Conservation (phyloP, 2,329 filamentous ascomycete species). For the Aureobasidium namibiae region DNA sequence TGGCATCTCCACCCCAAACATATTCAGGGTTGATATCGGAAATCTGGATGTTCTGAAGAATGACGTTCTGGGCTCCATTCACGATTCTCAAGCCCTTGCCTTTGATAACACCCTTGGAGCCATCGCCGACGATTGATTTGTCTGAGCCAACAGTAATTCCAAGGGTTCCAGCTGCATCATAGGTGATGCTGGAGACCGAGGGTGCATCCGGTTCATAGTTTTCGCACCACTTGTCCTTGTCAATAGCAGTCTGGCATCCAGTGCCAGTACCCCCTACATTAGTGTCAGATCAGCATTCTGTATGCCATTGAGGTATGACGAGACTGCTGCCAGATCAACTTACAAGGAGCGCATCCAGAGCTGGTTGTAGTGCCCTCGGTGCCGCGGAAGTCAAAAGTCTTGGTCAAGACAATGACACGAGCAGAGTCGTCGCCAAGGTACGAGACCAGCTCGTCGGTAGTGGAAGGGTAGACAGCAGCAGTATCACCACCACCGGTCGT, state of each 20-base stretch:
- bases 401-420: conserved; percentile 51
- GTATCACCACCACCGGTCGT: conserved; percentile 53
- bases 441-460: conserved; percentile 47
- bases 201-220: conserved; percentile 44
- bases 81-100: conserved; percentile 34
- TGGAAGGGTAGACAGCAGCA: conserved; percentile 44
- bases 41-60: conserved; percentile 38
- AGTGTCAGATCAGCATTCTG: background rate
- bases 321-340: background rate
- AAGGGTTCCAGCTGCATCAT: conserved; percentile 26
- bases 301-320: background rate
- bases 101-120: conserved; percentile 31
- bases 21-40: conserved; percentile 31
- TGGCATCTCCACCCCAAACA: conserved; percentile 33
- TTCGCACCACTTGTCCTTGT: conserved; percentile 48
- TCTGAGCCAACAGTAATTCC: conserved; percentile 31
- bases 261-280: conserved; percentile 38
- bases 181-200: conserved; percentile 22
- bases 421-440: conserved; percentile 48
- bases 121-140: conserved; percentile 35
- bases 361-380: conserved; percentile 30
- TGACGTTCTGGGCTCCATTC: conserved; percentile 44
- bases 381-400: conserved; percentile 30
- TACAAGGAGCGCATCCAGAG: conserved; percentile 49
- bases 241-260: conserved; percentile 51